These are phyloP conservation scores for Knoxdaviesia capensis DNA, from an alignment of 2,329 filamentous ascomycete species.

Conservation along the genomic window DNA sequence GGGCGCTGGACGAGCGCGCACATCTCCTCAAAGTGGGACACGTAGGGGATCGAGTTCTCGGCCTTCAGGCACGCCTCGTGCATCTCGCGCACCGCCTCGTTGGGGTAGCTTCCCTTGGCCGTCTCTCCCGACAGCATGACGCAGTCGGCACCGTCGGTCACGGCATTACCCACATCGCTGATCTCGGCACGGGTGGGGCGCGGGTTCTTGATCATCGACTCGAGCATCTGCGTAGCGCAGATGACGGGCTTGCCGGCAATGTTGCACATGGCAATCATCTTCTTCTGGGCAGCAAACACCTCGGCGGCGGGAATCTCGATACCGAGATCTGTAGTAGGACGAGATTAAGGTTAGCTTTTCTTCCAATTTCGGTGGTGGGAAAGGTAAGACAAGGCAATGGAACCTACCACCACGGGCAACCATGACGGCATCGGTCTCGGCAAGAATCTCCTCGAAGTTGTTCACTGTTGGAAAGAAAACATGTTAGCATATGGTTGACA, in stretches of 20 bases:
- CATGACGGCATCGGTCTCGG: slow-evolving; percentile 97
- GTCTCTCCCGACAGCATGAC: slow-evolving; percentile 99
- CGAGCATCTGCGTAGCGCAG: slow-evolving; percentile 97
- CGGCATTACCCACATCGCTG: slow-evolving; percentile 89
- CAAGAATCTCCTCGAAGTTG: slow-evolving; percentile 96
- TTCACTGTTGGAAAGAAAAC: slow-evolving; percentile 32
- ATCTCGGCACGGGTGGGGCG: slow-evolving; percentile 96
- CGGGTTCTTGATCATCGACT: slow-evolving; percentile 99
- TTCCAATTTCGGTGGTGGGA: too few relatives aligned
- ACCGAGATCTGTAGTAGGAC: slow-evolving; percentile 31
- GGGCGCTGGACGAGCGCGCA: slow-evolving; percentile 67
- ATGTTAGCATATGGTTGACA: slow-evolving; percentile 1
- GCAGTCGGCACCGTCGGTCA: slow-evolving; percentile 94
- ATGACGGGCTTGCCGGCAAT: slow-evolving; percentile 97
- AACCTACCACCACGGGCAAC: slow-evolving; percentile 65
- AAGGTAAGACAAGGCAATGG: too few relatives aligned
- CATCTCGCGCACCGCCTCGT: slow-evolving; percentile 91
- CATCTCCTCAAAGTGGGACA: slow-evolving; percentile 91
- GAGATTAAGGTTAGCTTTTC: too few relatives aligned
- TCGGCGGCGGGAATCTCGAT: slow-evolving; percentile 97
- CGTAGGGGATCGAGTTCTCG: slow-evolving; percentile 92
- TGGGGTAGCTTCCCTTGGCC: slow-evolving; percentile 89
- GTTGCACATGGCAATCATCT: slow-evolving; percentile 99
- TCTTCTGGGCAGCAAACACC: slow-evolving; percentile 99
- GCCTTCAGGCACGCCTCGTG: slow-evolving; percentile 92